These are phyloP conservation scores for Casaregolazyma lundiana DNA, from an alignment of 1,139 yeast genomes.

Conservation along the genomic window DNA sequence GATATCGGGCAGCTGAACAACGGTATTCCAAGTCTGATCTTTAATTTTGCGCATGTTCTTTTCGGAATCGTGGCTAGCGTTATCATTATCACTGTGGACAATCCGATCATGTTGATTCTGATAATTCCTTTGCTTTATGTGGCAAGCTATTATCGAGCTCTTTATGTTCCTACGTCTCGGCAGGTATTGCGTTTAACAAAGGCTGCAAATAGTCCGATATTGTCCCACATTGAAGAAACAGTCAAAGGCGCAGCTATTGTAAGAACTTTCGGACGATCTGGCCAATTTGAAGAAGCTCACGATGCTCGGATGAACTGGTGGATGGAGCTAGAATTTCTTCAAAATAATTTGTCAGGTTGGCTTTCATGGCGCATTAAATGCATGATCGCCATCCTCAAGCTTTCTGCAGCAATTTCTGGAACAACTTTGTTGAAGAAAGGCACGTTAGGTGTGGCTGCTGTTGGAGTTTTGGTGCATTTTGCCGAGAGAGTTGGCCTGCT, in stretches of 20 bases:
- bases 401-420: conserved; percentile 48
- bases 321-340: background rate
- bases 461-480: conserved; percentile 70
- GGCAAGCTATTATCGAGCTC: conserved; percentile 78
- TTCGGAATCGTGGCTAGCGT: conserved; percentile 59
- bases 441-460: conserved; percentile 58
- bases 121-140: conserved; percentile 48
- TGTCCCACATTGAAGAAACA: conserved; percentile 73
- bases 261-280: conserved; percentile 50
- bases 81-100: conserved; percentile 66
- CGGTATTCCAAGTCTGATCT: conserved; percentile 40
- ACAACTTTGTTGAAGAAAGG: conserved; percentile 51
- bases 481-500: conserved; percentile 60
- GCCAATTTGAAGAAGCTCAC: conserved; percentile 51
- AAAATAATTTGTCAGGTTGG: conserved; percentile 65
- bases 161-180: conserved; percentile 71
- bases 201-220: conserved; percentile 69
- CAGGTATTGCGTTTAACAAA: conserved; percentile 80
- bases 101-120: conserved; percentile 48
- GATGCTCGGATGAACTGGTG: conserved; percentile 49
- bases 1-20: conserved; percentile 69
- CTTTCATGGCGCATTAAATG: conserved; percentile 61
- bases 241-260: conserved; percentile 69
- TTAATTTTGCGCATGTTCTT: conserved; percentile 48
- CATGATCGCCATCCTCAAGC: conserved; percentile 60